Evolutionary conservation across 164 flowering plant species (phyloP).

Genomic region (Macadamia tetraphylla): DNA sequence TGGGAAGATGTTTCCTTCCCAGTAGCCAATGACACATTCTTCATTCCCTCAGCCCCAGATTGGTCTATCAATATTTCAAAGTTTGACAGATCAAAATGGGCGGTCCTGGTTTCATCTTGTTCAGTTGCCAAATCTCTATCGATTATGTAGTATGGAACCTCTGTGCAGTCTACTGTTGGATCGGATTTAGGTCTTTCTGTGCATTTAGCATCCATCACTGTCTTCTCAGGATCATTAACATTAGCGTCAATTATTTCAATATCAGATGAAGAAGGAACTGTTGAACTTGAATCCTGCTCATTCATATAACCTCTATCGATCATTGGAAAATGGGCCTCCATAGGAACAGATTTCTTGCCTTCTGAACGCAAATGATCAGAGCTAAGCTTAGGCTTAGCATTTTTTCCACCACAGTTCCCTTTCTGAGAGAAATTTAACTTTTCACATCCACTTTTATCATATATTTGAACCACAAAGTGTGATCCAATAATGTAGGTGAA

Average conservation of each 20-base stretch:
- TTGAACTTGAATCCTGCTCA: slow-evolving; percentile 16
- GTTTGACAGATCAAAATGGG: slow-evolving; percentile 23
- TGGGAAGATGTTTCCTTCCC: slow-evolving; percentile 8
- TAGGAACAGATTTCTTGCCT: background rate
- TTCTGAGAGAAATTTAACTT: slow-evolving; percentile 19
- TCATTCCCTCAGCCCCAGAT: slow-evolving; percentile 6
- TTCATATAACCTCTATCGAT: slow-evolving; percentile 17
- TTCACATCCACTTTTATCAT: slow-evolving; percentile 28
- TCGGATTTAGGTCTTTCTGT: slow-evolving; percentile 1
- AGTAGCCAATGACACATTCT: background rate
- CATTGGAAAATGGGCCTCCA: background rate
- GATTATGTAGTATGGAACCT: slow-evolving; percentile 25
- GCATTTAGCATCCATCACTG: background rate
- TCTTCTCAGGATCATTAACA: slow-evolving; percentile 5
- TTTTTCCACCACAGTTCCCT: background rate
- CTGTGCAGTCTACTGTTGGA: slow-evolving; percentile 5
- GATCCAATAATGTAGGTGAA: slow-evolving; percentile 31
- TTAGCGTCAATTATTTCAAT: background rate
- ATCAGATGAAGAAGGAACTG: slow-evolving; percentile 13
- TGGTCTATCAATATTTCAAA: slow-evolving; percentile 16
- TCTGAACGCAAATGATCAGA: slow-evolving; percentile 1
- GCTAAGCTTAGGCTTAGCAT: background rate
- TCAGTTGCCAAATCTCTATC: slow-evolving; percentile 13
- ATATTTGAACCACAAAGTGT: slow-evolving; percentile 40
- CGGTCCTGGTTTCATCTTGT: slow-evolving; percentile 13